Conservation (phyloP, 2,329 filamentous ascomycete genomes). For the Ophiostoma triangulosporum region DNA sequence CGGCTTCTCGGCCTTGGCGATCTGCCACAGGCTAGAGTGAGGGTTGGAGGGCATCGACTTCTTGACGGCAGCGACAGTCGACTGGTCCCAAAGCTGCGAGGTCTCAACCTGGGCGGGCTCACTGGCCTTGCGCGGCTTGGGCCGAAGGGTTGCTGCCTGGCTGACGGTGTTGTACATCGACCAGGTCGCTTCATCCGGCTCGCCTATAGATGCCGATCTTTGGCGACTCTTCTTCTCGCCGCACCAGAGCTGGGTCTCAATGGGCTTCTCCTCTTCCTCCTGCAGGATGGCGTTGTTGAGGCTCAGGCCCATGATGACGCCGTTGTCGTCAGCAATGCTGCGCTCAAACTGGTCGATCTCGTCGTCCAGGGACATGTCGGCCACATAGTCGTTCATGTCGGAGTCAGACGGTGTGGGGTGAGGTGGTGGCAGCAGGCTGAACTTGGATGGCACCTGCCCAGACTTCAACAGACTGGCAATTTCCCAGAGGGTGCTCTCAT, state of each 20-base stretch:
- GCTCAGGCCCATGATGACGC: conserved; percentile 19
- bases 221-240: conserved; percentile 2
- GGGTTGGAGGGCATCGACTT: not conserved
- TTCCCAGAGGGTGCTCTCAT: conserved; percentile 50
- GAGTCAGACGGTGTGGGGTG: conserved; percentile 13
- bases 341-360: conserved; percentile 17
- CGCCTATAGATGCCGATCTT: conserved; percentile 9
- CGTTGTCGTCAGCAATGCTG: conserved; percentile 8
- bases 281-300: conserved; percentile 16
- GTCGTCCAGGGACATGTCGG: conserved; percentile 21
- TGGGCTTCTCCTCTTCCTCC: not conserved
- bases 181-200: conserved; percentile 27
- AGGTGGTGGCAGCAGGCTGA: conserved; percentile 32
- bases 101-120: conserved; percentile 20
- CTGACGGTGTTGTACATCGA: conserved; percentile 19
- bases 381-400: conserved; percentile 21
- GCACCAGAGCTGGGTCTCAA: conserved; percentile 7
- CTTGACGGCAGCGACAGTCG: not conserved
- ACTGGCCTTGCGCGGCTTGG: conserved; percentile 15
- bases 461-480: conserved; percentile 46
- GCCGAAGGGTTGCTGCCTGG: conserved; percentile 17
- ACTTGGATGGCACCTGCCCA: conserved; percentile 35
- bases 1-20: not conserved
- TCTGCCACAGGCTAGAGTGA: not conserved
- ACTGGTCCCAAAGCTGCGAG: conserved; percentile 10